These are phyloP conservation scores for Paraphaeosphaeria minitans DNA, from an alignment of 2,329 filamentous ascomycete genomes.

Conservation along the genomic window DNA sequence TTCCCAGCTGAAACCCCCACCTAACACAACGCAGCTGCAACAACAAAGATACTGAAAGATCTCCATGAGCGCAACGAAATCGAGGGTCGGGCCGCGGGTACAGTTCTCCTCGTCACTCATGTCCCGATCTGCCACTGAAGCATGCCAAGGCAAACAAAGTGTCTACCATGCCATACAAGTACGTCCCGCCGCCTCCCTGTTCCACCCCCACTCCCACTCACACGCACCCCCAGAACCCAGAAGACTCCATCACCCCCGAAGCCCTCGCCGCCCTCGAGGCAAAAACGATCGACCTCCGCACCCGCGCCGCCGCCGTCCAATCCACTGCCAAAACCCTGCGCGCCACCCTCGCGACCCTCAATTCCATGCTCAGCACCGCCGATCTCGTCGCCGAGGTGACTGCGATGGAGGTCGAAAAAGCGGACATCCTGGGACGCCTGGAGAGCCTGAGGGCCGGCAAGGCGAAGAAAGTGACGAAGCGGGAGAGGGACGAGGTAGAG, in stretches of 20 bases:
- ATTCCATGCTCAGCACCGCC: slow-evolving; percentile 56
- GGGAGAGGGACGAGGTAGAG: slow-evolving; percentile 55
- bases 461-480: slow-evolving; percentile 53
- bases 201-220: background rate
- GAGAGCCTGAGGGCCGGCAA: slow-evolving; percentile 48
- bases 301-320: slow-evolving; percentile 52
- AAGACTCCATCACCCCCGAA: slow-evolving; percentile 55
- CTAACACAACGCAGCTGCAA: slow-evolving; percentile 53
- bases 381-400: slow-evolving; percentile 55
- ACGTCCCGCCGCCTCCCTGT: slow-evolving; percentile 1
- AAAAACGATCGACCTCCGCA: slow-evolving; percentile 54
- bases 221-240: slow-evolving; percentile 51
- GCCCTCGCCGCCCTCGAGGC: slow-evolving; percentile 56
- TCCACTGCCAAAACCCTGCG: slow-evolving; percentile 57
- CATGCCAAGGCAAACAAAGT: slow-evolving; percentile 60
- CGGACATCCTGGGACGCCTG: slow-evolving; percentile 49
- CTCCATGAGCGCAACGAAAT: slow-evolving; percentile 65
- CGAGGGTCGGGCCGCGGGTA: slow-evolving; percentile 61
- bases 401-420: slow-evolving; percentile 53
- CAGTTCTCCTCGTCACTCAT: background rate
- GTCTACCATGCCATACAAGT: slow-evolving; percentile 64
- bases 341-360: slow-evolving; percentile 52
- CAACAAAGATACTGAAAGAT: slow-evolving; percentile 66
- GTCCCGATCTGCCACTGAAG: slow-evolving; percentile 9
- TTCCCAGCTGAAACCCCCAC: slow-evolving; percentile 1